phyloP scores from a whole-genome alignment of 2,329 filamentous ascomycete species.

The Nigrospora osmanthi region DNA sequence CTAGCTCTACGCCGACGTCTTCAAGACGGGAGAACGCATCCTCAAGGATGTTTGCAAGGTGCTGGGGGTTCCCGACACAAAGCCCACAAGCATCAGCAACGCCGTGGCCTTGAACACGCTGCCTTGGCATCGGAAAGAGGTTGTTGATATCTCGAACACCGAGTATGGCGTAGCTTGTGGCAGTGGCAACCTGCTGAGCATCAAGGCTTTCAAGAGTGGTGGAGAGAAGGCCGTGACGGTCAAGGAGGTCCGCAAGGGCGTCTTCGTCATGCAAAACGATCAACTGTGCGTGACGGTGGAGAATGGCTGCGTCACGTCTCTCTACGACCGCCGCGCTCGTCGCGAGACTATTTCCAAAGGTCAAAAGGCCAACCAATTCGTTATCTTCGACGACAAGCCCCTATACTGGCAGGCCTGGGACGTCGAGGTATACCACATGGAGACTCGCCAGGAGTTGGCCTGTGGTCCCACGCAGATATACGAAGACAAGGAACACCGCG shows the following conservation, averaged over 20 bases:
- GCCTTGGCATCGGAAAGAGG: slow-evolving; percentile 72
- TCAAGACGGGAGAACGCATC: slow-evolving; percentile 65
- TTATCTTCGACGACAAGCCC: slow-evolving; percentile 95
- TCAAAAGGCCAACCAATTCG: slow-evolving; percentile 79
- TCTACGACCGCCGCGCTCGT: slow-evolving; percentile 65
- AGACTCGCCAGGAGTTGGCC: slow-evolving; percentile 71
- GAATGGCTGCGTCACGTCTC: slow-evolving; percentile 71
- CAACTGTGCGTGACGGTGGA: slow-evolving; percentile 67
- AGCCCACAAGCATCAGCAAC: slow-evolving; percentile 31
- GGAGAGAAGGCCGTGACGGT: slow-evolving; percentile 42
- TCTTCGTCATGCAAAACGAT: slow-evolving; percentile 74
- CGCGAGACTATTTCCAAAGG: slow-evolving; percentile 71
- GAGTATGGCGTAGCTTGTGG: slow-evolving; percentile 49
- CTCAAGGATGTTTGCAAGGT: slow-evolving; percentile 61
- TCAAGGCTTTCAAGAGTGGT: slow-evolving; percentile 45
- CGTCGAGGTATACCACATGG: slow-evolving; percentile 91
- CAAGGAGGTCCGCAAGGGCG: slow-evolving; percentile 42
- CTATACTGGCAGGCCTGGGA: slow-evolving; percentile 98
- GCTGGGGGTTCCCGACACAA: slow-evolving; percentile 51
- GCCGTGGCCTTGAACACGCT: slow-evolving; percentile 74
- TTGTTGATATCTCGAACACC: slow-evolving; percentile 55
- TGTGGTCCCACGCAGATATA: slow-evolving; percentile 62
- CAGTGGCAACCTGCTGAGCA: slow-evolving; percentile 40
- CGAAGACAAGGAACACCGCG: slow-evolving; percentile 65
- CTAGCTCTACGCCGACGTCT: slow-evolving; percentile 74